These are phyloP conservation scores for Sugiyamaella neomexicana DNA, from an alignment of 1,139 yeast species.

Conservation along the genomic window DNA sequence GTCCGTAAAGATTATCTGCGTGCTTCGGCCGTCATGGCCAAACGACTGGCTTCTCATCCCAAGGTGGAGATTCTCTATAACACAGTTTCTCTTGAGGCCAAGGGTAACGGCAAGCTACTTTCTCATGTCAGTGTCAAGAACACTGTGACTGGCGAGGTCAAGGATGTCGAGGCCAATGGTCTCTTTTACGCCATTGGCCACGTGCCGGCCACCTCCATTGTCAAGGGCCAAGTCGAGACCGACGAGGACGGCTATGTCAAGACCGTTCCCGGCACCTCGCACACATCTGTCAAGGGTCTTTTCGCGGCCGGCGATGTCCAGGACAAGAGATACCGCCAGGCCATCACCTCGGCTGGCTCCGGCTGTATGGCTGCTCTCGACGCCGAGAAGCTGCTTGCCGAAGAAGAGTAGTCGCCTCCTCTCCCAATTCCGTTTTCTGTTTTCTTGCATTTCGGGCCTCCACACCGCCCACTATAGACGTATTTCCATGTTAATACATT, in stretches of 20 bases:
- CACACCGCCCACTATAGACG: no score
- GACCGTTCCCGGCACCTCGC: slow-evolving; percentile 85
- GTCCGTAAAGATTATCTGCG: slow-evolving; percentile 93
- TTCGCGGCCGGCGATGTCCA: slow-evolving; percentile 99
- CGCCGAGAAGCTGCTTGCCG: slow-evolving; percentile 80
- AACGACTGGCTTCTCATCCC: slow-evolving; percentile 77
- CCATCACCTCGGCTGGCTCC: slow-evolving; percentile 97
- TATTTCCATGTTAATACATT: no score
- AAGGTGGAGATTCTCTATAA: slow-evolving; percentile 89
- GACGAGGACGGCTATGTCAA: slow-evolving; percentile 86
- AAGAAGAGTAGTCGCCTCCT: slow-evolving; percentile 41
- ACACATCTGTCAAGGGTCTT: slow-evolving; percentile 86
- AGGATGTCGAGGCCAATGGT: slow-evolving; percentile 80
- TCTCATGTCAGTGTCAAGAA: slow-evolving; percentile 50
- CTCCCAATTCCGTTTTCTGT: neutral
- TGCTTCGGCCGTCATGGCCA: slow-evolving; percentile 96
- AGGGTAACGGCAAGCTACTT: slow-evolving; percentile 69
- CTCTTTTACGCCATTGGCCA: slow-evolving; percentile 98
- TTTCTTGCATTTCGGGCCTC: slow-evolving; percentile 8
- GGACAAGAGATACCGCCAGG: slow-evolving; percentile 96
- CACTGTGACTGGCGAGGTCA: slow-evolving; percentile 66
- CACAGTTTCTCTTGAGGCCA: slow-evolving; percentile 81
- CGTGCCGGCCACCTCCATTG: slow-evolving; percentile 86
- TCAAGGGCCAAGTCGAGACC: slow-evolving; percentile 73
- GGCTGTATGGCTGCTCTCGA: slow-evolving; percentile 99